Evolutionary conservation across 192 early-diverging fungal species (phyloP), one percentile per base, ranked within the genome.

Genomic region (Martensiomyces pterosporus): DNA sequence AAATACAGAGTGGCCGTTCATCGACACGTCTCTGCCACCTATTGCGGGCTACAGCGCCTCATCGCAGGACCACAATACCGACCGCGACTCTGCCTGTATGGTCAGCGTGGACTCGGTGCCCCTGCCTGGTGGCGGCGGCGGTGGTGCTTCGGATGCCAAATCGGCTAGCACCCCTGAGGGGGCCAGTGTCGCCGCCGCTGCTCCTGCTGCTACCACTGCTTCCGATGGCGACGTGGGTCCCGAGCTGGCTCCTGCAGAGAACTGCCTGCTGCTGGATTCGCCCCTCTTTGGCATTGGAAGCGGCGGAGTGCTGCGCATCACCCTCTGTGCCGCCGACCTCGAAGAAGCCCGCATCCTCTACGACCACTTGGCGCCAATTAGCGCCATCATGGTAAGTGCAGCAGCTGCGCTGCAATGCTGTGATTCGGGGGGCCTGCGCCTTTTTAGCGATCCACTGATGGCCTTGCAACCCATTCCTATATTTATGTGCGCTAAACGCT

Each of bases 201-300:
- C n/a, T n/a, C n/a, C n/a, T n/a, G 29, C 29, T 5, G 29, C 29
- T 12, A 32, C 6, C 29, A 12, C 6, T 12, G 29, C 29, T 32
- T 32, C 29, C 6, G 29, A 32, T 8, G 29, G 12, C 29, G 29
- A 5, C 25, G 21, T 43, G 32, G n/a, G 43, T 26, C 43, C 49
- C 6, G 65, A 68, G 8, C 45, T 52, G 27, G 57, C 63, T 3
- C 47, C 63, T 18, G 52, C 43, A 36, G 48, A 52, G 39, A 74
- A 92, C 59, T 89, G 93, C 57, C 80, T 99, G 39, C 87, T 95
- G 63, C 82, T 99, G 82, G 96, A 97, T 57, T 81, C 87, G 35
- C 97, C 97, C 86, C 84, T 87, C 40, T 97, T 97, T 80, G 94
- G 96, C 18, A 96, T 97, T 82, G 94, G 94, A 38, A 93, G 89